Evolutionary conservation across 345 rosid species (phyloP), one percentile per base, ranked within the genome.

Genomic region (Erodium maritimum): DNA sequence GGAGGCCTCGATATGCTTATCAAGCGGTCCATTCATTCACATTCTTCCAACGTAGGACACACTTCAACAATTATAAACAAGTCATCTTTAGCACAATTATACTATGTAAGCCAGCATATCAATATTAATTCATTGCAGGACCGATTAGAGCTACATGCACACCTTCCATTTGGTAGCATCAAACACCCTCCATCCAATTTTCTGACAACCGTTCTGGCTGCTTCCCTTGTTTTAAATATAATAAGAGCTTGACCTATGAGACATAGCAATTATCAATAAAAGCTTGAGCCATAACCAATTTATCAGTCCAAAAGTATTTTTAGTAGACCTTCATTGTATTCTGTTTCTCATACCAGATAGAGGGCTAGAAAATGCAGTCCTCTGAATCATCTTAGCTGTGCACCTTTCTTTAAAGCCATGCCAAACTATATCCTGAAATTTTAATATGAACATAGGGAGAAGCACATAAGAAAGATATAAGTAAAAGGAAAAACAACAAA

Each of bases 161-260:
- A 93, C 97, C 95, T 89, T 69, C 86, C 83, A 75, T 79, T 81
- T 57, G 91, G 71, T 62, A 87, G 83, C 74, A 86, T 29, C 58
- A 93, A 75, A 73, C 96, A 93, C 57, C 76, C 76, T 54, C 78
- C 67, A 17, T 78, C 71, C 67, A 90, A 71, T 69, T 77, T 76
- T 37, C 16, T n/a, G 56, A 83, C 55, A 23, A 70, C 82, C 56
- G 21, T 74, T 77, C 76, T 74, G 45, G 99, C 87, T 12, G 68
- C 78, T 69, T 84, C 86, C 78, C 65, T 83, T 48, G 80, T 73
- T 64, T 71, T 78, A 58, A 93, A 83, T 71, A 85, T 79, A 62
- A 75, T 81, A 70, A 82, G 73, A 61, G 96, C 97, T 75, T 77
- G 80, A 69, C 95, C 99, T 94, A 52, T 60, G 65, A 56, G 45